Percentiles rank a stretch among this genome's conserved stretches.
Evolutionary conservation across 129 eudicot species (phyloP).

Genomic region (Pseudognaphalium luteoalbum): DNA sequence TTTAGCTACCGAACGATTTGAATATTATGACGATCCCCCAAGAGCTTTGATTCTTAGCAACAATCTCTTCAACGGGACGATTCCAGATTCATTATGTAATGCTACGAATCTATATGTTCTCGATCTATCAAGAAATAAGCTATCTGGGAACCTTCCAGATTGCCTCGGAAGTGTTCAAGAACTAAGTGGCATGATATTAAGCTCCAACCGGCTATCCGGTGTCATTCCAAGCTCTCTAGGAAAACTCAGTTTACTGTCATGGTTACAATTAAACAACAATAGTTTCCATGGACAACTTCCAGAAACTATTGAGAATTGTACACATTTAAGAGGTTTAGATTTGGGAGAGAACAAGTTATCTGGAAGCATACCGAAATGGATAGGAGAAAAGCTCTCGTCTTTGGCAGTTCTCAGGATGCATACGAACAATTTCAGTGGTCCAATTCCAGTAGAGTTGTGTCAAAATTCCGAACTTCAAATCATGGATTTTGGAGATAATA

Average conservation of each 20-base stretch:
- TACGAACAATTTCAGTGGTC: slow-evolving; percentile 25
- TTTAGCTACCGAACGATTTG: slow-evolving; percentile 9
- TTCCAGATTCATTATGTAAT: slow-evolving; percentile 30
- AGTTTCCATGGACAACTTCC: slow-evolving; percentile 33
- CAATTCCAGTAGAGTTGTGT: slow-evolving; percentile 21
- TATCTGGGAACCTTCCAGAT: slow-evolving; percentile 37
- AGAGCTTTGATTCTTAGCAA: slow-evolving; percentile 28
- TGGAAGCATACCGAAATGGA: slow-evolving; percentile 37
- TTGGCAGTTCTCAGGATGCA: slow-evolving; percentile 29
- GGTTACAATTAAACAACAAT: slow-evolving; percentile 39
- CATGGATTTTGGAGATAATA: slow-evolving; percentile 32
- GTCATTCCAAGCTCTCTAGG: slow-evolving; percentile 36
- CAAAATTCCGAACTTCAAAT: slow-evolving; percentile 20
- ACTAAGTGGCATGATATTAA: slow-evolving; percentile 22
- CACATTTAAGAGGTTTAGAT: slow-evolving; percentile 16
- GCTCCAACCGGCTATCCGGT: slow-evolving; percentile 36
- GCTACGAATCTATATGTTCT: slow-evolving; percentile 3
- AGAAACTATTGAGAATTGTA: slow-evolving; percentile 18
- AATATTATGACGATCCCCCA: neutral
- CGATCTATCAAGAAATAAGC: slow-evolving; percentile 35
- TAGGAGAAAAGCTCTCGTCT: slow-evolving; percentile 18
- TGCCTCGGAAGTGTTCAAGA: slow-evolving; percentile 22
- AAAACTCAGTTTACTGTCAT: slow-evolving; percentile 10
- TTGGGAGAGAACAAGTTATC: slow-evolving; percentile 31
- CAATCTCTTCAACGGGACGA: slow-evolving; percentile 33